A percentile compares a stretch with the other conserved stretches of the same genome.
These are phyloP conservation scores for Blepharisma undulans DNA, from an alignment of 169 alveolate species.

Conservation along the genomic window DNA sequence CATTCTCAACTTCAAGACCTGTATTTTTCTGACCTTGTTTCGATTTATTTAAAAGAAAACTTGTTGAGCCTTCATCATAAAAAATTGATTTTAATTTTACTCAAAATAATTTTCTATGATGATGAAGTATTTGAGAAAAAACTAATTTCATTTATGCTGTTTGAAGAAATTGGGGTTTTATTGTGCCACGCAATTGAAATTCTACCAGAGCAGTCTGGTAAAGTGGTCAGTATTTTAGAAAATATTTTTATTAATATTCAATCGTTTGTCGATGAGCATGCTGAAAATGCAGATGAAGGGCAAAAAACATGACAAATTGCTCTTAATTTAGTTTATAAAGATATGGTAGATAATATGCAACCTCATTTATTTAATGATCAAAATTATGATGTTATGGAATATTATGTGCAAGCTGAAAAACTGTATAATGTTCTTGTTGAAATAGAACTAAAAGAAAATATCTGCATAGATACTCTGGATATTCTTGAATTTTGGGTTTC, in stretches of 20 bases:
- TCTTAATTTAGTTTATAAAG: too few species aligned
- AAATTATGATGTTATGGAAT: neutral
- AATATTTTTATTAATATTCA: too few species aligned
- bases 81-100: neutral
- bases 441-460: neutral
- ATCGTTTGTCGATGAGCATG: neutral
- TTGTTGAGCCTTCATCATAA: neutral
- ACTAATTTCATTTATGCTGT: neutral
- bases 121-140: neutral
- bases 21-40: neutral
- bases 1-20: neutral
- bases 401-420: neutral
- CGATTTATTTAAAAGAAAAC: neutral
- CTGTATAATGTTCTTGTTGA: neutral
- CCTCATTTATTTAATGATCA: neutral
- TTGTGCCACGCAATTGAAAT: neutral
- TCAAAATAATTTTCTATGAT: neutral
- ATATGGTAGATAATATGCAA: neutral
- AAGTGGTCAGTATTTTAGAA: neutral
- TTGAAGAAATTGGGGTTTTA: neutral
- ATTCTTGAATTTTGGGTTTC: neutral
- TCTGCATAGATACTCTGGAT: neutral
- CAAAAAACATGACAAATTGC: neutral
- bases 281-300: too few species aligned
- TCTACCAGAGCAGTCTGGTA: neutral